Conservation (phyloP, 2,329 filamentous ascomycete species). For the Teratosphaeria zuluensis region DNA sequence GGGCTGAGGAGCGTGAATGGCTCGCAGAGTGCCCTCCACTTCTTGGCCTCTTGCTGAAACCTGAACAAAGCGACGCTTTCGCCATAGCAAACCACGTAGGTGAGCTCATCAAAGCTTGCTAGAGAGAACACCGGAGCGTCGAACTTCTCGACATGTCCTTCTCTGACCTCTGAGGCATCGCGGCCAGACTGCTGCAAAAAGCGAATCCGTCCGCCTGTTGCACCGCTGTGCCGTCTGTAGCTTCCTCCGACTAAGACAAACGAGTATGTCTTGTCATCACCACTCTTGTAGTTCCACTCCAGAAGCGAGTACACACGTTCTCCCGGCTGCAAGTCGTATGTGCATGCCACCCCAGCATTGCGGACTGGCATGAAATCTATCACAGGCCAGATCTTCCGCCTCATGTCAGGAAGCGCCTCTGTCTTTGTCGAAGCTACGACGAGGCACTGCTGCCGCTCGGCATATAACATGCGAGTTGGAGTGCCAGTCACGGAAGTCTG, state of each 20-base stretch:
- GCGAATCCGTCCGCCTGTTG: constrained; percentile 38
- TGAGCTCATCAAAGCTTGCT: constrained; percentile 43
- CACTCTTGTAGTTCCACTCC: constrained; percentile 45
- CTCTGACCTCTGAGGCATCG: constrained; percentile 40
- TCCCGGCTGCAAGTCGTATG: constrained; percentile 40
- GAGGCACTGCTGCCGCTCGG: constrained; percentile 29
- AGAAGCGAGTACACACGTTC: constrained; percentile 52
- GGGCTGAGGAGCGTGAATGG: constrained; percentile 24
- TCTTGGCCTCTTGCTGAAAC: constrained; percentile 21
- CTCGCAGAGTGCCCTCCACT: constrained; percentile 22
- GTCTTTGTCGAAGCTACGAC: constrained; percentile 38
- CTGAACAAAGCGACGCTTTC: constrained; percentile 33
- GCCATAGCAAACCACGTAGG: constrained; percentile 44
- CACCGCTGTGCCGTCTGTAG: constrained; percentile 33
- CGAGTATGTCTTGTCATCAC: constrained; percentile 44
- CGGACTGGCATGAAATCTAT: constrained; percentile 37
- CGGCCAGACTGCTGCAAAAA: constrained; percentile 22
- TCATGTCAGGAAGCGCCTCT: constrained; percentile 26
- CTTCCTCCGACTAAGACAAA: constrained; percentile 48
- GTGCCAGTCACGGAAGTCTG: constrained; percentile 21
- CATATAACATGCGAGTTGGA: constrained; percentile 21
- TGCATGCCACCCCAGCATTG: constrained; percentile 6
- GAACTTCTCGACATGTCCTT: constrained; percentile 36
- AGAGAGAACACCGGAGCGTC: constrained; percentile 47
- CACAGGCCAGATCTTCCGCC: constrained; percentile 28